Percentiles rank a stretch among this genome's conserved stretches.
Evolutionary conservation across 1,139 yeast species (phyloP).

Genomic region (Zygosaccharomyces sapae): DNA sequence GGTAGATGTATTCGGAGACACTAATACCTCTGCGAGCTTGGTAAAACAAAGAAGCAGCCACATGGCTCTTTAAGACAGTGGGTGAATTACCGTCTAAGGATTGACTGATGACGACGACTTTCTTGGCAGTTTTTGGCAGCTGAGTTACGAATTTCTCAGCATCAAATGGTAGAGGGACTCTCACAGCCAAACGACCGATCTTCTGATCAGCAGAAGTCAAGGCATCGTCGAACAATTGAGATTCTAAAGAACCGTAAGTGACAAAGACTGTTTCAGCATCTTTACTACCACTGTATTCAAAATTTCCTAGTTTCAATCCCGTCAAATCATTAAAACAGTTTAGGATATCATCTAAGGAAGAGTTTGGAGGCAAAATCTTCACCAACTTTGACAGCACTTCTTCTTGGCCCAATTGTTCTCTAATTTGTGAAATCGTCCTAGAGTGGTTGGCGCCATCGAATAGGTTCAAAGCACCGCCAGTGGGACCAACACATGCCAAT

Average conservation of each 20-base stretch:
- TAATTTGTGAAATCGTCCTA: slow-evolving; percentile 51
- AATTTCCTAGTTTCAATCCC: slow-evolving; percentile 29
- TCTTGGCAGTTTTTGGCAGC: slow-evolving; percentile 56
- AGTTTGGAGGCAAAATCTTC: slow-evolving; percentile 41
- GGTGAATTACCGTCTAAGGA: slow-evolving; percentile 39
- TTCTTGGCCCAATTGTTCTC: slow-evolving; percentile 40
- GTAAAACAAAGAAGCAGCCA: slow-evolving; percentile 66
- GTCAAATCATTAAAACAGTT: slow-evolving; percentile 62
- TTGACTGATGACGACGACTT: slow-evolving; percentile 65
- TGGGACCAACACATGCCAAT: slow-evolving; percentile 56
- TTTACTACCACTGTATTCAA: slow-evolving; percentile 60
- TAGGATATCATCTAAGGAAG: slow-evolving; percentile 55
- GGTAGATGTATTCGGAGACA: slow-evolving; percentile 51
- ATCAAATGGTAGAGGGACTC: slow-evolving; percentile 78
- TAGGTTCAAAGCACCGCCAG: slow-evolving; percentile 49
- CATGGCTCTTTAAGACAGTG: slow-evolving; percentile 58
- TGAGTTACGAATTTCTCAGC: slow-evolving; percentile 52
- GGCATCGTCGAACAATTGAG: slow-evolving; percentile 49
- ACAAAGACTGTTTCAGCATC: slow-evolving; percentile 70
- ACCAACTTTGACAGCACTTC: slow-evolving; percentile 17
- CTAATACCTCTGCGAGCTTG: slow-evolving; percentile 40
- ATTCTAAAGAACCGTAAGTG: slow-evolving; percentile 68
- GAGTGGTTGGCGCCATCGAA: slow-evolving; percentile 76
- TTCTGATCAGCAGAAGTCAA: slow-evolving; percentile 40
- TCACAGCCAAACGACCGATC: slow-evolving; percentile 64